These are phyloP conservation scores for Colletotrichum lini DNA, from an alignment of 2,329 filamentous ascomycete species.

Conservation along the genomic window DNA sequence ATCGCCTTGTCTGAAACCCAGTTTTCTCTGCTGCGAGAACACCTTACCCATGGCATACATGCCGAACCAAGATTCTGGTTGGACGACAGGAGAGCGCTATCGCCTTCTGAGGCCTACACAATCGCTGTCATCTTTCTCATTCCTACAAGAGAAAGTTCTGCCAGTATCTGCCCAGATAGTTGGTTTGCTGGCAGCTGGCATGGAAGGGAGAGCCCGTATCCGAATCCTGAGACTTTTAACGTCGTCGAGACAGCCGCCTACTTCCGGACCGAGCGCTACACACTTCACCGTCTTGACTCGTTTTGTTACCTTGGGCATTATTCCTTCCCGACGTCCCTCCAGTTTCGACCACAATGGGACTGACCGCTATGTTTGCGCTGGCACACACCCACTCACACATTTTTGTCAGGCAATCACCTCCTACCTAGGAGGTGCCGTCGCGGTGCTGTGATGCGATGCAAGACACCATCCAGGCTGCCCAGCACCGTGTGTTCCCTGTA, in stretches of 20 bases:
- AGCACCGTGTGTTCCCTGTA: constrained; percentile 3
- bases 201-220: constrained; percentile 12
- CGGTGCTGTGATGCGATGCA: constrained; percentile 8
- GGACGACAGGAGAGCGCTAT: constrained; percentile 5
- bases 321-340: not conserved
- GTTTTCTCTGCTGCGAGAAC: constrained; percentile 23
- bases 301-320: not conserved
- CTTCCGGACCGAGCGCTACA: not conserved
- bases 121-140: constrained; percentile 11
- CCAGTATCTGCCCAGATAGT: not conserved
- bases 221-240: not conserved
- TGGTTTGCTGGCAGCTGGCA: constrained; percentile 10
- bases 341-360: not conserved
- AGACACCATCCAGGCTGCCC: not conserved
- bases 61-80: constrained; percentile 13
- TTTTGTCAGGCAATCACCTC: not conserved
- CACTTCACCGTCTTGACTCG: constrained; percentile 21
- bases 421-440: not conserved
- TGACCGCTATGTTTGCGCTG: constrained; percentile 5
- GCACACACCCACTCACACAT: constrained; percentile 12
- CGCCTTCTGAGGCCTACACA: constrained; percentile 15
- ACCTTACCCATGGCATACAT: constrained; percentile 40
- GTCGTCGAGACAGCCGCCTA: not conserved
- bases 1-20: constrained; percentile 11
- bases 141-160: not conserved